A percentile compares a stretch with the other conserved stretches of the same genome.
These are phyloP conservation scores for Kalaharituber pfeilii DNA, from an alignment of 2,329 filamentous ascomycete genomes.

Conservation along the genomic window DNA sequence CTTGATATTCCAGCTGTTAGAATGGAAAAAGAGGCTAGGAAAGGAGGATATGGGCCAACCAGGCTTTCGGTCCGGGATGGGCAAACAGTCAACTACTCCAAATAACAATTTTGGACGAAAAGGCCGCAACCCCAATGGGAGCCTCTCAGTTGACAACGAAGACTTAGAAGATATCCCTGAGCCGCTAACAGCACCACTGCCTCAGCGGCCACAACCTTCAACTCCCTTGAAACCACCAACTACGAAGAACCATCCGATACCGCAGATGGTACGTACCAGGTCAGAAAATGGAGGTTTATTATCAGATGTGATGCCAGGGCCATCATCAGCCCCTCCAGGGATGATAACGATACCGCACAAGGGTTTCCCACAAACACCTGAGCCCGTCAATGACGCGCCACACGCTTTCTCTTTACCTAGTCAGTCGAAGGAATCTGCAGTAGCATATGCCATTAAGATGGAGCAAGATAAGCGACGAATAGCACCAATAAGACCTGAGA, in stretches of 20 bases:
- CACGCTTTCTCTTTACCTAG: no score
- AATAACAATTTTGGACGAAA: conserved; percentile 15
- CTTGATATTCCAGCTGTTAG: conserved; percentile 59
- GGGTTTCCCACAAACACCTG: conserved; percentile 4
- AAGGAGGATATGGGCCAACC: conserved; percentile 5
- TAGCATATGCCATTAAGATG: no score
- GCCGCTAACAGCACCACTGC: conserved; percentile 44
- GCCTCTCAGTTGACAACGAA: background rate
- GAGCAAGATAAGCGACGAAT: background rate
- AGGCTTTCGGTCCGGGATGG: conserved; percentile 14
- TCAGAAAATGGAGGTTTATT: conserved; percentile 23
- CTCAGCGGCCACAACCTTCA: conserved; percentile 32
- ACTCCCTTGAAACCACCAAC: conserved; percentile 27
- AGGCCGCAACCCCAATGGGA: conserved; percentile 15
- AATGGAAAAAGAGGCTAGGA: conserved; percentile 22
- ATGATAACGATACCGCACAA: conserved; percentile 22
- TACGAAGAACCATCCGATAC: conserved; percentile 23
- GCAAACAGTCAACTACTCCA: conserved; percentile 1
- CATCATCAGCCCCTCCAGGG: conserved; percentile 43
- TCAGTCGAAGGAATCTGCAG: no score
- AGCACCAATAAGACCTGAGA: background rate
- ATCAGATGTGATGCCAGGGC: conserved; percentile 39
- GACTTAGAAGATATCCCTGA: conserved; percentile 32
- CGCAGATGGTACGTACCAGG: conserved; percentile 21
- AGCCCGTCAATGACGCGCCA: no score